phyloP scores from a whole-genome alignment of 2,329 filamentous ascomycete species.

The Plenodomus biglobosus region DNA sequence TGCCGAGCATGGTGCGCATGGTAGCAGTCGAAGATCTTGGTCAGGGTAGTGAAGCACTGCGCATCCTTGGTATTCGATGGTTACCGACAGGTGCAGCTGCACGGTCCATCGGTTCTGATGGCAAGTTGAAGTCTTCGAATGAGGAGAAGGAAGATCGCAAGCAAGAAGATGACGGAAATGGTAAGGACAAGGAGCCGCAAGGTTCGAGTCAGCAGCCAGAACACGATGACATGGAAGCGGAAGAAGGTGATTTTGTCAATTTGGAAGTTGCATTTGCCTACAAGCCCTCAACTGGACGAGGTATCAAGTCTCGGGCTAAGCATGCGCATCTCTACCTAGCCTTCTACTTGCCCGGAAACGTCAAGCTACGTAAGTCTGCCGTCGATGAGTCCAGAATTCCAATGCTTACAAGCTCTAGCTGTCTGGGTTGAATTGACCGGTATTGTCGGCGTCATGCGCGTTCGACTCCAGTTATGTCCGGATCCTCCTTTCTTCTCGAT shows the following conservation, averaged over 20 bases:
- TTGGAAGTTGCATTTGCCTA: slow-evolving; percentile 76
- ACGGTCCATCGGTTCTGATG: slow-evolving; percentile 60
- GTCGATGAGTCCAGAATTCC: background rate
- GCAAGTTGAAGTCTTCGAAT: slow-evolving; percentile 55
- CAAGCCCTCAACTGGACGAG: slow-evolving; percentile 63
- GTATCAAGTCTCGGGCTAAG: slow-evolving; percentile 64
- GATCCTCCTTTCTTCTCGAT: slow-evolving; percentile 78
- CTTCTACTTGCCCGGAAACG: slow-evolving; percentile 65
- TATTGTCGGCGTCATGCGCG: slow-evolving; percentile 68
- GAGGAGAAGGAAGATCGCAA: slow-evolving; percentile 55
- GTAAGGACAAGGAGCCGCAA: slow-evolving; percentile 15
- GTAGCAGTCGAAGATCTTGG: slow-evolving; percentile 75
- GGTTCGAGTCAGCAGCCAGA: slow-evolving; percentile 38
- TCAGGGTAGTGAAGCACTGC: slow-evolving; percentile 70
- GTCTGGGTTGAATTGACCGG: slow-evolving; percentile 77
- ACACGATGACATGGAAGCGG: slow-evolving; percentile 63
- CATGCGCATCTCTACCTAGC: slow-evolving; percentile 73
- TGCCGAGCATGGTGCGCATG: slow-evolving; percentile 71
- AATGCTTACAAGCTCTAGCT: slow-evolving; percentile 44
- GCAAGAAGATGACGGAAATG: slow-evolving; percentile 47
- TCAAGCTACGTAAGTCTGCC: slow-evolving; percentile 52
- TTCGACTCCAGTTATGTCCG: slow-evolving; percentile 71
- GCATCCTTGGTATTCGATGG: slow-evolving; percentile 72
- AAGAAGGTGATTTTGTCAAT: slow-evolving; percentile 78
- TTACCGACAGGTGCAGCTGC: slow-evolving; percentile 70